These are phyloP conservation scores for Aristolochia contorta DNA, from an alignment of 164 flowering plant species.

Conservation along the genomic window DNA sequence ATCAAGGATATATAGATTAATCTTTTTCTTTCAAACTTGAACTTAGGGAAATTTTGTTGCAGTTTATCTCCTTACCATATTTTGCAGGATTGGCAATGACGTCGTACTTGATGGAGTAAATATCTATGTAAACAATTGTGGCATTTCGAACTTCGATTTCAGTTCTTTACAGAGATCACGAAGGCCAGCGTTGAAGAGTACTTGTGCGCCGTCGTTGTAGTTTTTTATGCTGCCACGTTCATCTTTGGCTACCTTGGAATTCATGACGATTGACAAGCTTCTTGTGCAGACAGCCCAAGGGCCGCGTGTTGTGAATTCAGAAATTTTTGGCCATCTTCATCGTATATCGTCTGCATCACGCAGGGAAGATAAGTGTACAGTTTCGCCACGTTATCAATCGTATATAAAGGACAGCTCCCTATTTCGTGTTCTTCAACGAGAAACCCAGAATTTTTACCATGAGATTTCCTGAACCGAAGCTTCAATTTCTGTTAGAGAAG, in stretches of 20 bases:
- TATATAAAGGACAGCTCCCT: too few relatives aligned
- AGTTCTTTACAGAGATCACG: slow-evolving; percentile 20
- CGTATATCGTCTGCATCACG: slow-evolving; percentile 27
- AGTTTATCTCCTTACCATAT: slow-evolving; percentile 45
- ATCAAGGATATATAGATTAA: too few relatives aligned
- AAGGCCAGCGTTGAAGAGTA: slow-evolving; percentile 29
- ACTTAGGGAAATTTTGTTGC: too few relatives aligned
- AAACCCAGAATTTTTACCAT: too few relatives aligned
- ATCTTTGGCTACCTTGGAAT: slow-evolving; percentile 22
- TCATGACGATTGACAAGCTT: slow-evolving; percentile 33
- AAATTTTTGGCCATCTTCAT: slow-evolving; percentile 49
- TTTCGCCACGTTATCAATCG: too few relatives aligned
- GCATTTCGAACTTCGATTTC: slow-evolving; percentile 22
- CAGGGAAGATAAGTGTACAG: too few relatives aligned
- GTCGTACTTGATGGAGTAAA: slow-evolving; percentile 42
- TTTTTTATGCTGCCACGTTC: slow-evolving; percentile 30
- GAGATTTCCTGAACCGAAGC: too few relatives aligned
- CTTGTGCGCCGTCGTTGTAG: slow-evolving; percentile 36
- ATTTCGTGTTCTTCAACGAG: too few relatives aligned
- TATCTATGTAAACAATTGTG: slow-evolving; percentile 40
- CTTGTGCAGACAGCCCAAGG: slow-evolving; percentile 49
- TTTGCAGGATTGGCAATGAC: slow-evolving; percentile 31
- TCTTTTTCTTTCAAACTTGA: too few relatives aligned
- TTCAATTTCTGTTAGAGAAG: too few relatives aligned
- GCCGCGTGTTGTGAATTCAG: slow-evolving; percentile 58